phyloP scores from a whole-genome alignment of 108 stramenopile genomes.

The Stephanodiscus minutulus region DNA sequence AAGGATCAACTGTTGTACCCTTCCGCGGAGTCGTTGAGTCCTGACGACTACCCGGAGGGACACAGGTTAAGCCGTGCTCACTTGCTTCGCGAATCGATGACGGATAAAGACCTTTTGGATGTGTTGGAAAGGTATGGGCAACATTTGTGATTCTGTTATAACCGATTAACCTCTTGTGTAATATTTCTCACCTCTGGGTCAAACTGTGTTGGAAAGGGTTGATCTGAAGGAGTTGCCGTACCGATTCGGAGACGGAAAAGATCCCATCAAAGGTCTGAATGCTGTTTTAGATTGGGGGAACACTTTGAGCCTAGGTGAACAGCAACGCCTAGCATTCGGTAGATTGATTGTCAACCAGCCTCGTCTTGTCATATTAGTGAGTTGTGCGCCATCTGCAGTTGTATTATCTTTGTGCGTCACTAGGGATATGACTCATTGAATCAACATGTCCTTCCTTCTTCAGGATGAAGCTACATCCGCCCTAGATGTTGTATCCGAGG shows the following conservation, averaged over 20 bases:
- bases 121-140: constrained; percentile 65
- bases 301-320: constrained; percentile 92
- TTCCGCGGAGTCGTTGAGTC: constrained; percentile 39
- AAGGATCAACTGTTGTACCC: constrained; percentile 94
- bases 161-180: too few relatives aligned
- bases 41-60: constrained; percentile 61
- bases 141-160: too few relatives aligned
- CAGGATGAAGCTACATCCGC: constrained; percentile 92
- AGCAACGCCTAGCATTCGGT: constrained; percentile 95
- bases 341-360: constrained; percentile 88
- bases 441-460: not conserved
- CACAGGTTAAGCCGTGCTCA: constrained; percentile 52
- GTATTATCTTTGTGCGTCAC: not conserved
- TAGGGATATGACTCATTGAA: not conserved
- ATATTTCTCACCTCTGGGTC: too few relatives aligned
- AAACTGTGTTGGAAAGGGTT: constrained; percentile 71
- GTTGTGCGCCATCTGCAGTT: not conserved
- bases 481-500: constrained; percentile 73
- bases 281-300: constrained; percentile 88
- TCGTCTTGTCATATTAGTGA: constrained; percentile 77
- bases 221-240: constrained; percentile 68
- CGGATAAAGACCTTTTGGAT: constrained; percentile 61
- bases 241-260: constrained; percentile 73
- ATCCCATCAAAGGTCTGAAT: constrained; percentile 74
- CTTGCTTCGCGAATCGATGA: constrained; percentile 52